Conservation (phyloP, 441 rosid genomes). For the Raphanus hybrid region DNA sequence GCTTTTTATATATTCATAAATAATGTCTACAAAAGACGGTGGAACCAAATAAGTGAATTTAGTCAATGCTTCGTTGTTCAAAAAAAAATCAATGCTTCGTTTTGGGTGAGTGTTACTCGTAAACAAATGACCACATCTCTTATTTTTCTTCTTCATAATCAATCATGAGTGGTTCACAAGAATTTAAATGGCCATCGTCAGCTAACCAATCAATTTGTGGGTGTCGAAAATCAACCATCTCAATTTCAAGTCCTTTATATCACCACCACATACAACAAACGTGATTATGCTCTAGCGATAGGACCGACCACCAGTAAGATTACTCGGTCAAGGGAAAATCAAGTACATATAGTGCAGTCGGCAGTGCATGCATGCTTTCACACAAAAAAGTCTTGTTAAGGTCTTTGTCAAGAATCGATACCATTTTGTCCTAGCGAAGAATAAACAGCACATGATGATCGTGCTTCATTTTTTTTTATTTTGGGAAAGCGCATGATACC, state of each 20-base stretch:
- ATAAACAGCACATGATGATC: conserved; percentile 28
- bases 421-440: conserved; percentile 15
- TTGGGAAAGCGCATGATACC: not conserved
- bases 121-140: not conserved
- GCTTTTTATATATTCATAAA: not conserved
- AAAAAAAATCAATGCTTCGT: not conserved
- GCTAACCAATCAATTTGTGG: conserved; percentile 12
- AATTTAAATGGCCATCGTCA: conserved; percentile 1
- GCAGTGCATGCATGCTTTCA: conserved; percentile 32
- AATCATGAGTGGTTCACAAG: conserved; percentile 10
- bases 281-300: conserved; percentile 19
- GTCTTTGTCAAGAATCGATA: conserved; percentile 37
- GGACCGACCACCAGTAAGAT: conserved; percentile 28
- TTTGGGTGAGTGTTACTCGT: not conserved
- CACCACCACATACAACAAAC: conserved; percentile 27
- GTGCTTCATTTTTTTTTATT: not conserved
- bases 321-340: not conserved
- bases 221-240: conserved; percentile 21
- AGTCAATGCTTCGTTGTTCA: not conserved
- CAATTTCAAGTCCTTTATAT: conserved; percentile 1
- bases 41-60: conserved; percentile 11
- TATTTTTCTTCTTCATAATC: not conserved
- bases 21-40: not conserved
- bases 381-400: conserved; percentile 18
- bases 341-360: not conserved